These are phyloP conservation scores for Metschnikowia cerradonensis DNA, from an alignment of 805 yeast genomes.

Conservation along the genomic window DNA sequence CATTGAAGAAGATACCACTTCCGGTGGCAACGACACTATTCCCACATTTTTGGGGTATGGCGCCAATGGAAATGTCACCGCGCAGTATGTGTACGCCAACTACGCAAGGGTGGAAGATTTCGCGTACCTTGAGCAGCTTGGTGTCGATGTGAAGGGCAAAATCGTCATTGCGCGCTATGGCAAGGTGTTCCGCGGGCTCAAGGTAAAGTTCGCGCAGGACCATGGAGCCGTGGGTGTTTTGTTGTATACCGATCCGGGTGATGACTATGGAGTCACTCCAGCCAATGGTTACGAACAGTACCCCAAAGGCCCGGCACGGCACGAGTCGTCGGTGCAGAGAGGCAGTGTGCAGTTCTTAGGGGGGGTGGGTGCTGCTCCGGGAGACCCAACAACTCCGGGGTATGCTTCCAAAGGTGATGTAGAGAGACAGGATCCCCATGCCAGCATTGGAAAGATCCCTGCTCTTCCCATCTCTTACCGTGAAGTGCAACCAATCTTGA, in stretches of 20 bases:
- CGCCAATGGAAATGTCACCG: conserved; percentile 57
- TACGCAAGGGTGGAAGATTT: conserved; percentile 60
- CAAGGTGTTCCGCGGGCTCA: conserved; percentile 48
- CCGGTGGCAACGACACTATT: conserved; percentile 35
- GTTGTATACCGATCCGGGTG: conserved; percentile 64
- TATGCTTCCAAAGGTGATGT: conserved; percentile 43
- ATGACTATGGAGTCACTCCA: conserved; percentile 54
- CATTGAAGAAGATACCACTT: conserved; percentile 37
- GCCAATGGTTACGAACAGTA: conserved; percentile 53
- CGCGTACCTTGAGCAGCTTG: conserved; percentile 30
- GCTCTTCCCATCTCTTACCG: conserved; percentile 63
- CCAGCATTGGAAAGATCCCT: conserved; percentile 62
- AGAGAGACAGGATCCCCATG: conserved; percentile 17
- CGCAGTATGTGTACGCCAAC: conserved; percentile 54
- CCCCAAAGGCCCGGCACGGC: conserved; percentile 66
- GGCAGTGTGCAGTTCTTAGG: conserved; percentile 57
- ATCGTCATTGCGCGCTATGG: conserved; percentile 59
- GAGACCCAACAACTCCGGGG: conserved; percentile 79
- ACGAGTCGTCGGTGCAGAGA: conserved; percentile 56
- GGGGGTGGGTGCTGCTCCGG: conserved; percentile 51
- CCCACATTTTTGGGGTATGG: conserved; percentile 69
- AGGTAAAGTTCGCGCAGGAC: conserved; percentile 57
- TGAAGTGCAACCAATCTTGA: conserved; percentile 61
- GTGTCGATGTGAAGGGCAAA: conserved; percentile 47
- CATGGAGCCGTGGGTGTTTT: conserved; percentile 62